Evolutionary conservation across 2,329 filamentous ascomycete genomes (phyloP).

Genomic region (Scopulariopsis brevicaulis): DNA sequence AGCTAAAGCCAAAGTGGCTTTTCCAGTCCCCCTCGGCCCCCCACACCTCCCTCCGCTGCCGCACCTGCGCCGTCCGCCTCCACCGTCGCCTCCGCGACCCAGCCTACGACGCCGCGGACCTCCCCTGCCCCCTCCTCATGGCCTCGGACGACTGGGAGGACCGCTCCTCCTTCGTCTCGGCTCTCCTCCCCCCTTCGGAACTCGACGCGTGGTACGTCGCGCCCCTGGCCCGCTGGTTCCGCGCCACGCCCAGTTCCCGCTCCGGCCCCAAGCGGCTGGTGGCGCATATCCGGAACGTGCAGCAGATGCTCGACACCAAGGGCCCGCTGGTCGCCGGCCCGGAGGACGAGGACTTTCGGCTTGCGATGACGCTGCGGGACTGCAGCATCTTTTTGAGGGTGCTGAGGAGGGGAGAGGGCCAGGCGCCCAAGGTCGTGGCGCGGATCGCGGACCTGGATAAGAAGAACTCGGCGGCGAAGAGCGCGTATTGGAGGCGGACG

Average conservation of each 20-base stretch:
- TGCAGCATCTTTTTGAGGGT: constrained; percentile 65
- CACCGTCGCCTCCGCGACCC: constrained; percentile 21
- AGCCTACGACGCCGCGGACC: constrained; percentile 16
- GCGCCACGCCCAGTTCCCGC: constrained; percentile 1
- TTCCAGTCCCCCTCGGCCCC: constrained; percentile 65
- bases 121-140: constrained; percentile 47
- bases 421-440: constrained; percentile 11
- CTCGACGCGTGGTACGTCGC: constrained; percentile 6
- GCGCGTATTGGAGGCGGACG: constrained; percentile 54
- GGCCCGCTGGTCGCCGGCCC: constrained; percentile 30
- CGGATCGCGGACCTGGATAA: constrained; percentile 63
- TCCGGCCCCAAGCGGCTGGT: constrained; percentile 17
- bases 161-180: constrained; percentile 22
- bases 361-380: constrained; percentile 74
- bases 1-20: constrained; percentile 84
- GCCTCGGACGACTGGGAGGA: constrained; percentile 20
- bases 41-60: constrained; percentile 48
- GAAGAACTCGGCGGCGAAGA: constrained; percentile 57
- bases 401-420: not conserved
- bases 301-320: constrained; percentile 28
- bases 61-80: constrained; percentile 55
- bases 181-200: constrained; percentile 11
- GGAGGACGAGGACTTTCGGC: constrained; percentile 37
- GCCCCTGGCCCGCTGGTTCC: constrained; percentile 7
- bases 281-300: constrained; percentile 21